Evolutionary conservation across 495 filamentous ascomycete species (phyloP).

Genomic region (Trichoderma asperelloides): DNA sequence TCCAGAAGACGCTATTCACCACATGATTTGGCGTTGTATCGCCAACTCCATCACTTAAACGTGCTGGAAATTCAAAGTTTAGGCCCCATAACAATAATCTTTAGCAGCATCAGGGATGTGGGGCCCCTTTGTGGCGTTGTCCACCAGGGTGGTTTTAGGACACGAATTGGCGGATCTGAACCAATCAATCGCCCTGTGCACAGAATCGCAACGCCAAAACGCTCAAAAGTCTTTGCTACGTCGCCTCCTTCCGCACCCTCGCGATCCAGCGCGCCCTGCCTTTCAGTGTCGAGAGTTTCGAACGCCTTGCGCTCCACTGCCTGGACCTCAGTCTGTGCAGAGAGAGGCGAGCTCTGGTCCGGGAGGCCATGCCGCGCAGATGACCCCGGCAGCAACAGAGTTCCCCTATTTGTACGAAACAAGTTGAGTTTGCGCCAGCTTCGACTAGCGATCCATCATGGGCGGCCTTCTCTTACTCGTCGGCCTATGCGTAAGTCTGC

Average conservation of each 20-base stretch:
- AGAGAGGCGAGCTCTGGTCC: slow-evolving; percentile 1
- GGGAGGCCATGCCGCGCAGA: background rate
- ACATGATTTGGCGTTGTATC: no score
- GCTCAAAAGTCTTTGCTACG: background rate
- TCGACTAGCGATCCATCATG: slow-evolving; percentile 25
- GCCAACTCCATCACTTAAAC: no score
- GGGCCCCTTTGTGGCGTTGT: background rate
- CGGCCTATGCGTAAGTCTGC: slow-evolving; percentile 48
- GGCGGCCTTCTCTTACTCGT: slow-evolving; percentile 84
- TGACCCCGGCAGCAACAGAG: background rate
- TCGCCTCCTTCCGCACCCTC: slow-evolving; percentile 2
- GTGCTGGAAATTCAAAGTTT: no score
- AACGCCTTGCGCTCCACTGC: background rate
- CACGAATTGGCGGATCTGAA: background rate
- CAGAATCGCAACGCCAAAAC: background rate
- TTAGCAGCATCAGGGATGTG: background rate
- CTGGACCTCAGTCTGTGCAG: background rate
- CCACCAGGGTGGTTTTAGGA: background rate
- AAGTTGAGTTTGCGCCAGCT: slow-evolving; percentile 2
- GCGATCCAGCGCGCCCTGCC: background rate
- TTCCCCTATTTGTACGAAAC: background rate
- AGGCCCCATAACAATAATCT: no score
- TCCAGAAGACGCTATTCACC: no score
- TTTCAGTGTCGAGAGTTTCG: background rate
- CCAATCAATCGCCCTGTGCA: slow-evolving; percentile 1